Evolutionary conservation across 176 grass and related monocot genomes (phyloP), one percentile per base, ranked within the genome.

Genomic region (Rhynchospora tenuis): DNA sequence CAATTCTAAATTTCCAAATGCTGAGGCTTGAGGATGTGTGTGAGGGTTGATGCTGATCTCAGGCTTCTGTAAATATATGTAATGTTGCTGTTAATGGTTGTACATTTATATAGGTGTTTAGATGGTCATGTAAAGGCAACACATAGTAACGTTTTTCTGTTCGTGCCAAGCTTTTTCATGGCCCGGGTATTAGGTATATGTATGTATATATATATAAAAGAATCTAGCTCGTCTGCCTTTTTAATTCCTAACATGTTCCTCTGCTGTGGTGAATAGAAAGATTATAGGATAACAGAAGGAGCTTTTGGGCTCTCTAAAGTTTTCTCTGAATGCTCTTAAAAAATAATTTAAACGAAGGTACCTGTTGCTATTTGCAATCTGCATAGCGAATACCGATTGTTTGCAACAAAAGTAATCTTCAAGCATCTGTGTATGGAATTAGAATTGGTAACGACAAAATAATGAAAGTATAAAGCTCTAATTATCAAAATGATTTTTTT

Each of bases 51-150:
- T 52, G 50, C n/a, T 17, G 47, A 15, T 77, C 20, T 14, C 47
- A 55, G 11, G 7, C 33, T 77, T 15, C 28, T 78, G 73, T 78
- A 78, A 78, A 78, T 78, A 77, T 56, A 78, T 78, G 73, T 57
- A 55, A 57, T 50, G 24, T 56, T 78, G n/a, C 5, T 78, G 13
- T 54, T 20, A 46, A 78, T 57, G 12, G 23, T 55, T 76, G 24
- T 76, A 76, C n/a, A 71, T 71, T 71, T 71, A 71, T 71, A 71
- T 45, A 71, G 67, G 67, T 71, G 20, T 22, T 78, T 78, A 78
- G 73, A 78, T 55, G 73, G 27, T 78, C 73, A 78, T 78, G 73
- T 78, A 17, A 78, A 78, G 48, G 73, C 51, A 4, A 78, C 38
- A 19, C 19, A 78, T 56, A 8, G 50, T 79, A 79, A 57, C 54